Evolutionary conservation across 2,329 filamentous ascomycete species (phyloP).

Genomic region (Fusarium neocosmosporiellum): DNA sequence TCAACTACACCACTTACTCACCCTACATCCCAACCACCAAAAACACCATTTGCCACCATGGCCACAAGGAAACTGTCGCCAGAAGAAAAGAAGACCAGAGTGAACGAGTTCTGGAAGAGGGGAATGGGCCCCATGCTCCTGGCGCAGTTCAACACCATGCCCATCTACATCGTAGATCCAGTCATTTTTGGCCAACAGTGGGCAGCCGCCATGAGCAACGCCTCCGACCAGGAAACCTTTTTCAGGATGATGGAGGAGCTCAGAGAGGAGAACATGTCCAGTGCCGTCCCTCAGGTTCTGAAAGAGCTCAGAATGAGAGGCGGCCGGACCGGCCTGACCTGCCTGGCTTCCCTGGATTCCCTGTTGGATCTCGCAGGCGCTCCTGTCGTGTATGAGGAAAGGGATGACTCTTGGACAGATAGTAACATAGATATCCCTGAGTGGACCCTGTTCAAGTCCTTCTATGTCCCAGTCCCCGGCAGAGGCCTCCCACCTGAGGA

Average conservation of each 20-base stretch:
- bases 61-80: background rate
- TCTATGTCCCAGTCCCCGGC: background rate
- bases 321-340: no score
- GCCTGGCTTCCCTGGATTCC: no score
- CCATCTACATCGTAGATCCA: background rate
- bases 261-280: background rate
- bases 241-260: background rate
- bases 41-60: background rate
- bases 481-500: background rate
- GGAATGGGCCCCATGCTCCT: background rate
- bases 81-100: background rate
- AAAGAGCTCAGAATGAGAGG: no score
- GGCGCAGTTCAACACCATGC: background rate
- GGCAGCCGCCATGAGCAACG: background rate
- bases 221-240: background rate
- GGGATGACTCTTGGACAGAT: no score
- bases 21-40: background rate
- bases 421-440: no score
- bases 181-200: background rate
- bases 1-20: no score
- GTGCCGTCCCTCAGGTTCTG: background rate
- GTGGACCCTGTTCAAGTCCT: no score
- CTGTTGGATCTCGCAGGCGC: no score
- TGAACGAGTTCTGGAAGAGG: background rate
- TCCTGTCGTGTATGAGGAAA: no score